Percentiles rank a stretch among this genome's conserved stretches.
Conservation (phyloP, 2,329 filamentous ascomycete species). For the Ceratocystis cubensis region DNA sequence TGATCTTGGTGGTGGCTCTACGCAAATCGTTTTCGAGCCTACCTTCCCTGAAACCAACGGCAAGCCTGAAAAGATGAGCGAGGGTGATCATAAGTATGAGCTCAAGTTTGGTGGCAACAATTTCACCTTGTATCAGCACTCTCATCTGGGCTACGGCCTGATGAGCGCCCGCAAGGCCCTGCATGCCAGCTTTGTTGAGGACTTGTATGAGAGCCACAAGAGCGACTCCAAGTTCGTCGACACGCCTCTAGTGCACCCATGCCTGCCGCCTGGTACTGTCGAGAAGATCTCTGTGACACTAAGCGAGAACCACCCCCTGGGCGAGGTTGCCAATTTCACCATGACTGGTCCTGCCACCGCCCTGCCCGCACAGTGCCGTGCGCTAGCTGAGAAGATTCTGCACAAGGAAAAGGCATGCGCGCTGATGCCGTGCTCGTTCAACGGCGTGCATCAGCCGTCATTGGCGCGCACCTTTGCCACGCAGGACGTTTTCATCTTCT, state of each 20-base stretch:
- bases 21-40: slow-evolving; percentile 96
- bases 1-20: slow-evolving; percentile 90
- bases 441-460: slow-evolving; percentile 87
- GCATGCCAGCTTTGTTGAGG: slow-evolving; percentile 61
- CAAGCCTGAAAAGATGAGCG: slow-evolving; percentile 71
- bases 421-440: slow-evolving; percentile 92
- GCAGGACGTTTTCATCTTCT: slow-evolving; percentile 93
- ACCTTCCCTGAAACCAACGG: slow-evolving; percentile 63
- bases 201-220: slow-evolving; percentile 52
- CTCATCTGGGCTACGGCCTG: slow-evolving; percentile 88
- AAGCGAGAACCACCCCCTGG: slow-evolving; percentile 51
- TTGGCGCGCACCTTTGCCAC: slow-evolving; percentile 81
- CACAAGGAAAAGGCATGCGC: slow-evolving; percentile 73
- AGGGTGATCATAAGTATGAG: slow-evolving; percentile 92
- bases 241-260: slow-evolving; percentile 66
- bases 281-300: slow-evolving; percentile 60
- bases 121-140: slow-evolving; percentile 95
- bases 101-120: slow-evolving; percentile 80
- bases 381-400: slow-evolving; percentile 78
- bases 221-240: slow-evolving; percentile 54
- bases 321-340: slow-evolving; percentile 54
- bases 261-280: slow-evolving; percentile 65
- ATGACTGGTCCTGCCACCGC: slow-evolving; percentile 73
- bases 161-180: slow-evolving; percentile 89
- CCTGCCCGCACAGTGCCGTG: slow-evolving; percentile 76